Evolutionary conservation across 2,329 filamentous ascomycete genomes (phyloP).

Genomic region (Phaeoacremonium minimum): DNA sequence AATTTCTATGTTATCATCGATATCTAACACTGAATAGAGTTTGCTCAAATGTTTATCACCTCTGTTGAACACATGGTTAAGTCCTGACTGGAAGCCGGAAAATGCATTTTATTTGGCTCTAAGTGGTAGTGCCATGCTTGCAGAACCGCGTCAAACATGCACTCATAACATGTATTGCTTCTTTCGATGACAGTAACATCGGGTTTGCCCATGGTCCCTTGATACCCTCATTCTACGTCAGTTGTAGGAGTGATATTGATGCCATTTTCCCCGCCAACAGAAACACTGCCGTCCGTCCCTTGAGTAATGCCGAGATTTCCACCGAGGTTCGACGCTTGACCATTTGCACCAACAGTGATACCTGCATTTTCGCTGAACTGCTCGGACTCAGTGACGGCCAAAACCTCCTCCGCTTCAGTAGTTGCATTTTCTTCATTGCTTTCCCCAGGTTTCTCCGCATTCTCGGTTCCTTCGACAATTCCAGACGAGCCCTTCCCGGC

Average conservation of each 20-base stretch:
- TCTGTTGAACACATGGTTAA: too few relatives aligned
- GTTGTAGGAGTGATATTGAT: slow-evolving; percentile 7
- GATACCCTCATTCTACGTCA: too few relatives aligned
- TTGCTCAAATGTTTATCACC: too few relatives aligned
- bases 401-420: neutral
- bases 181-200: too few relatives aligned
- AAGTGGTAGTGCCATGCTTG: too few relatives aligned
- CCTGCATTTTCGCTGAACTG: slow-evolving; percentile 10
- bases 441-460: slow-evolving; percentile 1
- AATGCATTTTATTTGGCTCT: too few relatives aligned
- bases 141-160: too few relatives aligned
- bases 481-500: neutral
- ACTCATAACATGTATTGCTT: too few relatives aligned
- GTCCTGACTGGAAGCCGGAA: too few relatives aligned
- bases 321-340: slow-evolving; percentile 7
- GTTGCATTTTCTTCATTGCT: slow-evolving; percentile 3
- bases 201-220: too few relatives aligned
- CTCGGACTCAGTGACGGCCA: slow-evolving; percentile 7
- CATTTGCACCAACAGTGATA: slow-evolving; percentile 7
- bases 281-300: slow-evolving; percentile 6
- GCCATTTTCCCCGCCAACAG: slow-evolving; percentile 8
- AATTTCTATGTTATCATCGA: too few relatives aligned
- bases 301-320: slow-evolving; percentile 9
- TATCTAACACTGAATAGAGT: too few relatives aligned
- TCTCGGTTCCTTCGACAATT: slow-evolving; percentile 1